These are phyloP conservation scores for Nitzschia putrida DNA, from an alignment of 108 stramenopile genomes.

Conservation along the genomic window DNA sequence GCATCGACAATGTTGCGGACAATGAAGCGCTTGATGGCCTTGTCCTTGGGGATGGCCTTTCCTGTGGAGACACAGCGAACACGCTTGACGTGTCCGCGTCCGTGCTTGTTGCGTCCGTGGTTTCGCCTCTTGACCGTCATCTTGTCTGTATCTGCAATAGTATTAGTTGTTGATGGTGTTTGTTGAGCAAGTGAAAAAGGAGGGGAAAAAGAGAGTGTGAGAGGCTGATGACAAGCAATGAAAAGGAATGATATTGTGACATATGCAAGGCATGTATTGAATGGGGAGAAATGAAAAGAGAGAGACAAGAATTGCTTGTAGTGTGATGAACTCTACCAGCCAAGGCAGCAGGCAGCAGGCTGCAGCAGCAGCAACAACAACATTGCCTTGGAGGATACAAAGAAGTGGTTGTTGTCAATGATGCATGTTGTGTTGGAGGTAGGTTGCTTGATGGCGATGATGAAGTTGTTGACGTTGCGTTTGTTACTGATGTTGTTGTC, in stretches of 20 bases:
- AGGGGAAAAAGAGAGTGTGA: neutral
- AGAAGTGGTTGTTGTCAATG: no score
- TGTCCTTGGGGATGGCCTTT: slow-evolving; percentile 99
- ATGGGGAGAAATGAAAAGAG: no score
- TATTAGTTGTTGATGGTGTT: neutral
- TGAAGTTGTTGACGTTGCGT: neutral
- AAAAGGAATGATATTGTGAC: neutral
- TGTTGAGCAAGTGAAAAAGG: neutral
- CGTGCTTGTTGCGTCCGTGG: slow-evolving; percentile 99
- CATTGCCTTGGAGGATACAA: no score
- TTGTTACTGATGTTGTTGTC: slow-evolving; percentile 3
- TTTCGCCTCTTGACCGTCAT: slow-evolving; percentile 99
- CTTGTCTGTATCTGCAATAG: slow-evolving; percentile 13
- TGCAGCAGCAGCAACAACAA: neutral
- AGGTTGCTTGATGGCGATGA: neutral
- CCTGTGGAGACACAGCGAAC: slow-evolving; percentile 98
- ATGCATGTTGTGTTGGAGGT: neutral
- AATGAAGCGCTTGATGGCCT: slow-evolving; percentile 99
- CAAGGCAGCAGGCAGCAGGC: no score
- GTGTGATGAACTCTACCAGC: no score
- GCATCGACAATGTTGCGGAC: slow-evolving; percentile 99
- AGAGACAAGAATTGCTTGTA: no score
- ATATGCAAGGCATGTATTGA: no score
- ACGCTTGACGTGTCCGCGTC: slow-evolving; percentile 99
- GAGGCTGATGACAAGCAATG: neutral